Evolutionary conservation across 1,284 basidiomycete species (phyloP), one percentile per base, ranked within the genome.

Genomic region (Ustilago curta): DNA sequence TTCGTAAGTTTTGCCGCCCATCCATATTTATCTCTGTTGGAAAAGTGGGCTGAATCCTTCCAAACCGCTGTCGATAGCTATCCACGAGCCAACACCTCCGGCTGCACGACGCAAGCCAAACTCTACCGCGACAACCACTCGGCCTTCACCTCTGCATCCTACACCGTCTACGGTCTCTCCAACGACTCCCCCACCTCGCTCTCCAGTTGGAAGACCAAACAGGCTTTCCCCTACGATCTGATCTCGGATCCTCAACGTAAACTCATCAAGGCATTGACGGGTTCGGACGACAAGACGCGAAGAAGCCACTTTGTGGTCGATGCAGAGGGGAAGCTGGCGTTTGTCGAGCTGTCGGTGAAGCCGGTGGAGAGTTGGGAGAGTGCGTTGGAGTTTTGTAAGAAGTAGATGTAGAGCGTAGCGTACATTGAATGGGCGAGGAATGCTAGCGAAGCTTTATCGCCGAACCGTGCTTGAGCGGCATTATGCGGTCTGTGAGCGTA

Each of bases 241-340:
- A 88, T 98, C 47, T 95, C 92, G 8, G 95, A 98, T 85, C 93
- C 92, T 21, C 90, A 94, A 82, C 89, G 91, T 43, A 84, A 88
- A 40, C 88, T 97, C 37, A 93, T 97, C 81, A 89, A 88, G 53
- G 90, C 90, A 8, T 88, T 98, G 39, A 95, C 94, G 16, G 93
- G 94, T 2, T 91, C 89, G 2, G 90, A 90, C 49, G 74, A 80
- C 6, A 91, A 90, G 3, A 92, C 91, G 48, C 92, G 84, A 65
- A 61, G 77, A 49, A 77, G 74, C 37, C 82, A 83, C 59, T 82
- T 83, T 66, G 82, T 83, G 16, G 52, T 83, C 4, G 77, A 78
- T 40, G 57, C 27, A 4, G 37, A 81, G 5, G 80, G 76, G 3
- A 79, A 58, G 43, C 54, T 83, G 21, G 67, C 72, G 19, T 63